phyloP scores from a whole-genome alignment of 257 asterid genomes.

The Cynanchum wilfordii region DNA sequence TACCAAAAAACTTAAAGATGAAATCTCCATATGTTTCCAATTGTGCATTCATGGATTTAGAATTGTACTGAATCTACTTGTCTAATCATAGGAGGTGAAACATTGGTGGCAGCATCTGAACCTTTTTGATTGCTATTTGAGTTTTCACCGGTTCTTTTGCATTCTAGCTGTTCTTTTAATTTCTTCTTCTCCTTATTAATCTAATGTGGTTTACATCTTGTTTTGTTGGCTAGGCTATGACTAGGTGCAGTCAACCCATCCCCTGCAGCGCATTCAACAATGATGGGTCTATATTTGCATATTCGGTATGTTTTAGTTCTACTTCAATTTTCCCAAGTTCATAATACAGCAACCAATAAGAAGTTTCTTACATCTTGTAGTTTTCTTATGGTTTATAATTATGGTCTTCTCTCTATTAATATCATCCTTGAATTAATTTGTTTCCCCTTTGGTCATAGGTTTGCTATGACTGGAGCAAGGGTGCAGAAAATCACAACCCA shows the following conservation, averaged over 20 bases:
- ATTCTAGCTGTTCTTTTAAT: not conserved
- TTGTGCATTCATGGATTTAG: slow-evolving; percentile 1
- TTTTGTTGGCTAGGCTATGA: slow-evolving; percentile 58
- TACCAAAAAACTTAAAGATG: not conserved
- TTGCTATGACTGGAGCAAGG: slow-evolving; percentile 98
- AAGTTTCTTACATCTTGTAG: not conserved
- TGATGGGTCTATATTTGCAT: slow-evolving; percentile 86
- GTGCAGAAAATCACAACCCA: slow-evolving; percentile 96
- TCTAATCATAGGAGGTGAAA: not conserved
- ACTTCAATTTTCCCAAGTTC: not conserved
- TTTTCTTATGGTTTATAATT: not conserved
- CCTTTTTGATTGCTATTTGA: not conserved
- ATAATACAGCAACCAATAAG: not conserved
- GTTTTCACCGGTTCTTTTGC: not conserved
- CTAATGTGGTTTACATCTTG: not conserved
- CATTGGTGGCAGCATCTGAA: not conserved
- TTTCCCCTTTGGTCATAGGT: slow-evolving; percentile 35
- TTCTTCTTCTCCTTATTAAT: not conserved
- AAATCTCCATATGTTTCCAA: not conserved
- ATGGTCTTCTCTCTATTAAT: too few relatives aligned
- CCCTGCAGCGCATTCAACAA: slow-evolving; percentile 78
- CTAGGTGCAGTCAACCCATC: slow-evolving; percentile 79
- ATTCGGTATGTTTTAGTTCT: slow-evolving; percentile 46
- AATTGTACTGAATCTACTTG: not conserved
- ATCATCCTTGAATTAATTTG: not conserved